Base-by-base conservation (phyloP, 768 basidiomycete species). In the Trametes coccinea region DNA sequence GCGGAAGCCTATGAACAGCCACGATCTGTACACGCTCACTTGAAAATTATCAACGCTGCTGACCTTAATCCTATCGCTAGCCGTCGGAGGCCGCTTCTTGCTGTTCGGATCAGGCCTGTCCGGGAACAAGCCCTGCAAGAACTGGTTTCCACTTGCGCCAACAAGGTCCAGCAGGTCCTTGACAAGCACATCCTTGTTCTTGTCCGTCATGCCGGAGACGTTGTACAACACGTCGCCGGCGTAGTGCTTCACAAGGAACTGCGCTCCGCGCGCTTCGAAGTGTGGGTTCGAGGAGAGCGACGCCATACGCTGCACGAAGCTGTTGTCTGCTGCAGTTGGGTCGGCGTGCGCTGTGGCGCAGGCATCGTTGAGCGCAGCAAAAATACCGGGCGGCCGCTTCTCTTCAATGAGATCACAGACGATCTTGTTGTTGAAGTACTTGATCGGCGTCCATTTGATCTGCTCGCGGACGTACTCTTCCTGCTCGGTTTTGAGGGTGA, bases 161-260 rank as follows among this genome's bases (percentile, higher is more conserved):
- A 98, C 80, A 46, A 98, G 83, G 69, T 99, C 96, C 57, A 98
- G 80, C 16, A 98, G 77, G 71, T 98, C 97, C 74, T 98, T 98
- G 75, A 95, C 83, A 53, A 99, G 81, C 1, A 93, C 86, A 70
- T 99, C 97, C 82, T 99, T 99, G 81, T 99, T 99, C 83, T 99
- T 99, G 77, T 99, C 97, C 14, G 97, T 98, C 96, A 99, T 99
- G 2, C 97, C 97, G 6, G 90, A 73, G 11, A 98, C 88, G 64
- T 95, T 97, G 78, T 99, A 99, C 86, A 94, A 92, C 63, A 99
- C 97, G 70, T 98, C 97, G 67, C 97, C 97, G 17, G 97, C 97
- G 71, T 98, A 99, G 72, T 99, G 97, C 70, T 87, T 89, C 64
- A 99, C 90, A 53, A 99, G 75, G 78, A 98, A 99, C 72, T 99